Conservation (phyloP, 2,329 filamentous ascomycete genomes). For the Calonectria naviculata region DNA sequence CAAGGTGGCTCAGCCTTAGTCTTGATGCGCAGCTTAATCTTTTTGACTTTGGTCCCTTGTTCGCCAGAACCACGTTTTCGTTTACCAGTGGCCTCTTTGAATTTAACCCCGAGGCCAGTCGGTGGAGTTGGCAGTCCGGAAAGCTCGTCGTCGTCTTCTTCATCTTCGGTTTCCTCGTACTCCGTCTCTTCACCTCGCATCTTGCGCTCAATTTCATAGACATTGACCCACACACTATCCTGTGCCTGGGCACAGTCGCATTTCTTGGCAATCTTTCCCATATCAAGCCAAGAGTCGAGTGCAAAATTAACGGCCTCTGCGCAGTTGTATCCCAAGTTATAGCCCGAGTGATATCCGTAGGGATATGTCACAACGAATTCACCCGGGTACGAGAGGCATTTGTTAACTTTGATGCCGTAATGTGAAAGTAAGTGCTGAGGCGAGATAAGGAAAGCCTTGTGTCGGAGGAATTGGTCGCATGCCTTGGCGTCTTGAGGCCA, state of each 20-base stretch:
- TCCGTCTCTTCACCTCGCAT: conserved; percentile 89
- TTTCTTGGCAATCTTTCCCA: conserved; percentile 94
- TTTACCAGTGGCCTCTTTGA: conserved; percentile 72
- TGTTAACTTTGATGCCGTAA: conserved; percentile 96
- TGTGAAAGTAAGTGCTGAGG: conserved; percentile 87
- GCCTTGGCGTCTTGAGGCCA: conserved; percentile 97
- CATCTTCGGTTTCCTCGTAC: conserved; percentile 81
- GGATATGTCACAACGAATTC: conserved; percentile 99
- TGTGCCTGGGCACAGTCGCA: conserved; percentile 95
- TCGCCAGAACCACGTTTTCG: conserved; percentile 56
- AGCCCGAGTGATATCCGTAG: conserved; percentile 98
- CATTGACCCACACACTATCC: conserved; percentile 98
- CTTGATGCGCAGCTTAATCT: conserved; percentile 82
- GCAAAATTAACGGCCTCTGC: conserved; percentile 99
- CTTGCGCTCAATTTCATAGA: conserved; percentile 95
- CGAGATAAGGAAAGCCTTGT: conserved; percentile 98
- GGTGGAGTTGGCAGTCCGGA: conserved; percentile 84
- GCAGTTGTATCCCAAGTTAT: conserved; percentile 98
- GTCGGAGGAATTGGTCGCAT: conserved; percentile 94
- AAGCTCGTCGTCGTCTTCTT: conserved; percentile 71
- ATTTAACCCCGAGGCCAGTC: conserved; percentile 76
- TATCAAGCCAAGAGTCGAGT: conserved; percentile 93
- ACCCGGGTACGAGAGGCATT: conserved; percentile 92
- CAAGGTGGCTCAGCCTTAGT: conserved; percentile 82
- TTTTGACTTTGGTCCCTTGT: conserved; percentile 67